Evolutionary conservation across 2,329 filamentous ascomycete species (phyloP).

Genomic region (Colletotrichum noveboracense): DNA sequence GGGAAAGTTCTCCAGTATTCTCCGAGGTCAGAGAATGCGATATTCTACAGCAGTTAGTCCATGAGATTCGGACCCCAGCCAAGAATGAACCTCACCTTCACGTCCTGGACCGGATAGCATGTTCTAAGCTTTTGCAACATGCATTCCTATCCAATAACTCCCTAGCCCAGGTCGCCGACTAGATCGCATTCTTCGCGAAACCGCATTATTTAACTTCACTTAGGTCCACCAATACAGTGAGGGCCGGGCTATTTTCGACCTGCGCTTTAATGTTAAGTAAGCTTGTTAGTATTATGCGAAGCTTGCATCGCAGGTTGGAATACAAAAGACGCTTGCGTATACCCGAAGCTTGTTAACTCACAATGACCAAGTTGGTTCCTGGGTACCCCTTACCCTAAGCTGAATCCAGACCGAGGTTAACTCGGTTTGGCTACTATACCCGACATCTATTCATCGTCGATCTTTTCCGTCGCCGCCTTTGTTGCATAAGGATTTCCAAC

Average conservation of each 20-base stretch:
- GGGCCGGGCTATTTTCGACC: background rate
- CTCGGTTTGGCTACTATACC: background rate
- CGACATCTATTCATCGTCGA: background rate
- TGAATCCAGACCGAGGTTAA: background rate
- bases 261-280: background rate
- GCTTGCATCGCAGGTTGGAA: background rate
- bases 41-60: background rate
- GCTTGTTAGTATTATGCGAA: background rate
- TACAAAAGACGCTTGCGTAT: background rate
- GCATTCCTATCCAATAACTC: too few relatives aligned
- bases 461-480: background rate
- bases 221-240: background rate
- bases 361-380: background rate
- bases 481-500: background rate
- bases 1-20: background rate
- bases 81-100: background rate
- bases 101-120: background rate
- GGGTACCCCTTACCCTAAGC: background rate
- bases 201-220: background rate
- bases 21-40: background rate
- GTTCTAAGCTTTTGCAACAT: background rate
- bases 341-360: background rate
- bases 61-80: too few relatives aligned
- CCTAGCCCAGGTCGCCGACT: background rate
- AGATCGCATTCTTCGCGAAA: background rate